Conservation (phyloP, 352 stramenopile species). For the Phytophthora pseudosyringae region DNA sequence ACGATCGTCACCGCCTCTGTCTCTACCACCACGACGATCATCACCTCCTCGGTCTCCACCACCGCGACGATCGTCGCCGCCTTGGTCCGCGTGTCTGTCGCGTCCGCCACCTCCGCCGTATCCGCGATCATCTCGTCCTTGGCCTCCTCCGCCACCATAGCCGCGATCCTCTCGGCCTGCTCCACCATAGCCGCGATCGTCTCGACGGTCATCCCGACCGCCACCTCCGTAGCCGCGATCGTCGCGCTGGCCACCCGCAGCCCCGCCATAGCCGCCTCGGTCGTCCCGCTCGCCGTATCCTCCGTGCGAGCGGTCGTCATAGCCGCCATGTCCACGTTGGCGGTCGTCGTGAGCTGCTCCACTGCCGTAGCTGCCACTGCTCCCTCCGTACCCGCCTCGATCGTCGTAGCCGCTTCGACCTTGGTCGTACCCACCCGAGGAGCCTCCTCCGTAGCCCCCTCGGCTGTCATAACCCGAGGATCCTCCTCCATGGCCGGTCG, state of each 20-base stretch:
- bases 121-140: constrained; percentile 15
- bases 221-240: not conserved
- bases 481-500: constrained; percentile 2
- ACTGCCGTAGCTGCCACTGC: constrained; percentile 4
- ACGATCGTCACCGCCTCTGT: not conserved
- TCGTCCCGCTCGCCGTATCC: constrained; percentile 17
- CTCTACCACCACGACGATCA: constrained; percentile 27
- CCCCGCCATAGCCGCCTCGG: constrained; percentile 6
- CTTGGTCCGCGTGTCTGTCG: constrained; percentile 1
- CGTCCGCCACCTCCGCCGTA: constrained; percentile 27
- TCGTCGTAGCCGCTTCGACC: constrained; percentile 33
- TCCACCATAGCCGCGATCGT: constrained; percentile 32
- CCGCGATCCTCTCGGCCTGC: constrained; percentile 16
- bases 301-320: constrained; percentile 23
- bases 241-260: not conserved
- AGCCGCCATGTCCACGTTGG: constrained; percentile 15
- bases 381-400: constrained; percentile 4
- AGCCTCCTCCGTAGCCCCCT: constrained; percentile 15
- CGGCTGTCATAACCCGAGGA: constrained; percentile 21
- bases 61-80: constrained; percentile 22
- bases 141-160: constrained; percentile 1
- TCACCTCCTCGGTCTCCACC: constrained; percentile 21
- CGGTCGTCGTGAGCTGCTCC: not conserved
- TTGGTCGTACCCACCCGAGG: constrained; percentile 25
- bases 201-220: not conserved